Evolutionary conservation across 306 rosid species (phyloP).

Genomic region (Castanea crenata): DNA sequence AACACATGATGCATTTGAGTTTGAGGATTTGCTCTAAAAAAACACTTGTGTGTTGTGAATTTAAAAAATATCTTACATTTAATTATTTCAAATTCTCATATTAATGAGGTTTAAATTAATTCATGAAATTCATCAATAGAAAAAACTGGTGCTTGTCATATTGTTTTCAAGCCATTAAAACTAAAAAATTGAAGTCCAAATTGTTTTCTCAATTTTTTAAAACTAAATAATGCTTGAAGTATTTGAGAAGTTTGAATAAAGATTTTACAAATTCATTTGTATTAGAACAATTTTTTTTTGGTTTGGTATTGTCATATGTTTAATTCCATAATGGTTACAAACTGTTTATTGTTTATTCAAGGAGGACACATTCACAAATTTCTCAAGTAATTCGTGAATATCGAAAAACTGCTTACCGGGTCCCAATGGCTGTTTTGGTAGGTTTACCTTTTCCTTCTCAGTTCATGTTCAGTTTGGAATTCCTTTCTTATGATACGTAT

Average conservation of each 20-base stretch:
- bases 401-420: constrained; percentile 80
- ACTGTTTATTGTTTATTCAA: constrained; percentile 26
- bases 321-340: background rate
- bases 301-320: background rate
- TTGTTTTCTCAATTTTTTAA: too few species aligned
- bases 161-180: too few species aligned
- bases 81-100: too few species aligned
- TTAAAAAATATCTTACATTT: too few species aligned
- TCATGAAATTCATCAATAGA: too few species aligned
- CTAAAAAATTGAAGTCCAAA: too few species aligned
- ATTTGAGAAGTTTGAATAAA: background rate
- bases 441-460: constrained; percentile 32
- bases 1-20: too few species aligned
- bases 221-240: background rate
- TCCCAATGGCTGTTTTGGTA: constrained; percentile 91
- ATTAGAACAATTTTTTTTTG: background rate
- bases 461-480: background rate
- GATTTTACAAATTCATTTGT: background rate
- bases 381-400: constrained; percentile 84
- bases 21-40: too few species aligned
- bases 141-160: too few species aligned
- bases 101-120: too few species aligned
- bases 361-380: constrained; percentile 98
- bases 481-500: background rate
- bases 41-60: too few species aligned